Percentiles rank a stretch among this genome's conserved stretches.
Evolutionary conservation across 306 rosid genomes (phyloP).

Genomic region (Prunus fruticosa): DNA sequence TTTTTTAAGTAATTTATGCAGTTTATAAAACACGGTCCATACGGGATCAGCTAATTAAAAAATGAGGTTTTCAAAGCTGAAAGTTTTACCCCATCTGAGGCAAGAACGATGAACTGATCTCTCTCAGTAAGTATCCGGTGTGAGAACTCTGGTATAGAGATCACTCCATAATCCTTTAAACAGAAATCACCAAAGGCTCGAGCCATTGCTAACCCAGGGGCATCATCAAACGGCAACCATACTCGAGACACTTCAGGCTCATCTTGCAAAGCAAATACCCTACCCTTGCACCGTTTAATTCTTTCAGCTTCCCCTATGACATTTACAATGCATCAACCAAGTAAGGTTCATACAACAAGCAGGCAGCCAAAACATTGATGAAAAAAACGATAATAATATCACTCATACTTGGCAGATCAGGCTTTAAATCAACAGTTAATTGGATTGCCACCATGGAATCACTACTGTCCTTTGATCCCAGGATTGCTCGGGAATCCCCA

Average conservation of each 20-base stretch:
- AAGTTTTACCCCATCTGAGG: conserved; percentile 89
- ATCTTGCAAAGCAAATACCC: conserved; percentile 95
- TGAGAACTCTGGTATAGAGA: conserved; percentile 87
- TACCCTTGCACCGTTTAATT: conserved; percentile 81
- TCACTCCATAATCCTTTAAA: conserved; percentile 94
- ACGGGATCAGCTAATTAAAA: background rate
- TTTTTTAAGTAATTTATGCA: background rate
- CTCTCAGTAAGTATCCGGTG: conserved; percentile 63
- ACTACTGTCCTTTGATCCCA: conserved; percentile 71
- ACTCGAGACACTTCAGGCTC: conserved; percentile 95
- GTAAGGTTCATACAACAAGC: conserved; percentile 17
- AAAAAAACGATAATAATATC: background rate
- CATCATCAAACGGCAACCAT: conserved; percentile 93
- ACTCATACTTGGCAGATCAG: conserved; percentile 85
- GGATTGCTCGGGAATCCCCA: conserved; percentile 94
- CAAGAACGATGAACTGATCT: conserved; percentile 91
- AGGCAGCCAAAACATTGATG: conserved; percentile 11
- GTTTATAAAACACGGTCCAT: conserved; percentile 4
- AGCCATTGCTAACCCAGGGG: conserved; percentile 99
- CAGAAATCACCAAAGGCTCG: conserved; percentile 97
- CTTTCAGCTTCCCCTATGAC: conserved; percentile 86
- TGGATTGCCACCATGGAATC: conserved; percentile 73
- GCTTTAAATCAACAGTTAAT: conserved; percentile 88
- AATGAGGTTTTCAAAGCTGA: conserved; percentile 1
- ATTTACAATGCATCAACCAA: conserved; percentile 11